phyloP scores from a whole-genome alignment of 2,329 filamentous ascomycete genomes.

The Colletotrichum melonis region DNA sequence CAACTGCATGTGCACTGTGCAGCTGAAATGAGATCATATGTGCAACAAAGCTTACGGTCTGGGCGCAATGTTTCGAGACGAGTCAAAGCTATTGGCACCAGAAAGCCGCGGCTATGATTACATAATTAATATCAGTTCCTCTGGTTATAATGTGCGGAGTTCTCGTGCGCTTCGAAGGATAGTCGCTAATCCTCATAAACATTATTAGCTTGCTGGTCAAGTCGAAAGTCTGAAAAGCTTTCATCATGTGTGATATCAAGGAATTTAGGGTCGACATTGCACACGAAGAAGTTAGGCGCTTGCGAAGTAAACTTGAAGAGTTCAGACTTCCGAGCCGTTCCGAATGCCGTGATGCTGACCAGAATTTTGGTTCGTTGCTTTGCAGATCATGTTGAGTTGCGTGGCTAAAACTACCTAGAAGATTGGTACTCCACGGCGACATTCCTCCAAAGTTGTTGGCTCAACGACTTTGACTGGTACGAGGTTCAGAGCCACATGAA shows the following conservation, averaged over 20 bases:
- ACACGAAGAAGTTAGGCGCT: background rate
- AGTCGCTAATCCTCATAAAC: no score
- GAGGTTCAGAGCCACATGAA: slow-evolving; percentile 31
- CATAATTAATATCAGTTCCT: slow-evolving; percentile 15
- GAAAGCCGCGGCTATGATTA: background rate
- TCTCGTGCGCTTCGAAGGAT: no score
- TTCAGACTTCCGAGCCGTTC: background rate
- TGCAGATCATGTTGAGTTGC: background rate
- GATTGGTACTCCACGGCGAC: slow-evolving; percentile 29
- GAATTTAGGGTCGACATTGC: slow-evolving; percentile 8
- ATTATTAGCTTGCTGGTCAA: no score
- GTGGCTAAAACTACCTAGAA: background rate
- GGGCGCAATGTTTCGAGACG: background rate
- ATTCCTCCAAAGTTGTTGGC: slow-evolving; percentile 32
- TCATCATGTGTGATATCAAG: slow-evolving; percentile 8
- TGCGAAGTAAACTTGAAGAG: slow-evolving; percentile 4
- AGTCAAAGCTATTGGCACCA: background rate
- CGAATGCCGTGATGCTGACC: background rate
- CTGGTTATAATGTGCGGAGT: background rate
- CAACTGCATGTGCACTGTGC: no score
- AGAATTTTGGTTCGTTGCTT: background rate
- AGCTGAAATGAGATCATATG: background rate
- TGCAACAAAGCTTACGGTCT: background rate
- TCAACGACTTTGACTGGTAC: slow-evolving; percentile 33
- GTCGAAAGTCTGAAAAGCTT: background rate